Evolutionary conservation across 108 stramenopile species (phyloP).

Genomic region (Tribonema minus): DNA sequence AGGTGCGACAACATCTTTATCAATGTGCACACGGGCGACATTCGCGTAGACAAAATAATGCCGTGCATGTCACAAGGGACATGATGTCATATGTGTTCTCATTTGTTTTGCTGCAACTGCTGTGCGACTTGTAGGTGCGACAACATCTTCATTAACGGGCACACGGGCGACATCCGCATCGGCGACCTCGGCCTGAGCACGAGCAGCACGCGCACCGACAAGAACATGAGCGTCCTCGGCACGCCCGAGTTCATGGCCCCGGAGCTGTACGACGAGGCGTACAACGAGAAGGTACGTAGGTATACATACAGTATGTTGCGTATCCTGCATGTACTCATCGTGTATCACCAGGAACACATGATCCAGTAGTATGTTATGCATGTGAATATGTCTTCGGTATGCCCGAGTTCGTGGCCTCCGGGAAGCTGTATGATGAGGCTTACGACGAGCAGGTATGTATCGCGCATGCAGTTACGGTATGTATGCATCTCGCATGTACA

Average conservation of each 20-base stretch:
- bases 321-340: no score
- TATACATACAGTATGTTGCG: no score
- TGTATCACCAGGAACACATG: no score
- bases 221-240: slow-evolving; percentile 70
- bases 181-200: slow-evolving; percentile 94
- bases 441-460: slow-evolving; percentile 95
- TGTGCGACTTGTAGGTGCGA: slow-evolving; percentile 61
- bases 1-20: slow-evolving; percentile 90
- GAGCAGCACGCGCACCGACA: slow-evolving; percentile 60
- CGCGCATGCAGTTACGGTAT: no score
- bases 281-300: slow-evolving; percentile 83
- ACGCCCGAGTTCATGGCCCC: slow-evolving; percentile 99
- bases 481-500: no score
- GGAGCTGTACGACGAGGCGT: slow-evolving; percentile 90
- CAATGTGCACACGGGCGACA: slow-evolving; percentile 89
- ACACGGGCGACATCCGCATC: slow-evolving; percentile 90
- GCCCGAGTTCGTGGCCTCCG: slow-evolving; percentile 98
- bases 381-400: slow-evolving; percentile 94
- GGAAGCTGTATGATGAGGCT: slow-evolving; percentile 88
- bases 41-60: no score
- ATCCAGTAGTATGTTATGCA: no score
- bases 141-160: slow-evolving; percentile 96
- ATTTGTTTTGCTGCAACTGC: background rate
- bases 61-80: no score
- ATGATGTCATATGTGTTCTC: no score